Evolutionary conservation across 148 eudicot genomes (phyloP).

Genomic region (Nepenthes gracilis): DNA sequence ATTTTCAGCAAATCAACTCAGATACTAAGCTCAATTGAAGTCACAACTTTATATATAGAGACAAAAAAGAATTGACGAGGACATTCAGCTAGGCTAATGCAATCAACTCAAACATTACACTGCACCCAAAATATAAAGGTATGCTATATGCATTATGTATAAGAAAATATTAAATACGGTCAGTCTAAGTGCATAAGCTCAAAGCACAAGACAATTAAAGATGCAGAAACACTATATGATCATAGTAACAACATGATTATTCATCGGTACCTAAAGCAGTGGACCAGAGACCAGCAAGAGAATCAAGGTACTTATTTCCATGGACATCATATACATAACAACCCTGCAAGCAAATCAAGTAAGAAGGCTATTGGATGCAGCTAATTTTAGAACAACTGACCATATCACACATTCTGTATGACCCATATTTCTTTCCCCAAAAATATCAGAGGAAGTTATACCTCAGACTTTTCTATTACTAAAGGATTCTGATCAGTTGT

Average conservation of each 20-base stretch:
- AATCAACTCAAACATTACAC: no score
- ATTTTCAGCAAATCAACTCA: no score
- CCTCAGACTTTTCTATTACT: constrained; percentile 84
- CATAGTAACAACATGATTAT: neutral
- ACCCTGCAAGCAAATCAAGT: constrained; percentile 38
- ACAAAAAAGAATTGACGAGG: no score
- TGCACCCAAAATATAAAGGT: no score
- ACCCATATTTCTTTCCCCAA: neutral
- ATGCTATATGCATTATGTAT: no score
- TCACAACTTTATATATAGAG: no score
- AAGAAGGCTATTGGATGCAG: neutral
- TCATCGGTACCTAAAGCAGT: constrained; percentile 65
- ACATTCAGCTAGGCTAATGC: no score
- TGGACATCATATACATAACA: constrained; percentile 63
- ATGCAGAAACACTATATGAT: no score
- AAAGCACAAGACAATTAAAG: no score
- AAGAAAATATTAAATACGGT: neutral
- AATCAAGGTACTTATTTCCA: constrained; percentile 86
- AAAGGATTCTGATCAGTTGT: constrained; percentile 66
- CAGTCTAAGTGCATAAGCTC: neutral
- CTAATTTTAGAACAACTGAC: neutral
- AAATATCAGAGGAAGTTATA: constrained; percentile 11
- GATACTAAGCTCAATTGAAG: no score
- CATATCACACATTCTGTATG: neutral
- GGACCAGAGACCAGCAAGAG: constrained; percentile 98